Evolutionary conservation across 345 rosid species (phyloP).

Genomic region (Citrus mangshanensis): DNA sequence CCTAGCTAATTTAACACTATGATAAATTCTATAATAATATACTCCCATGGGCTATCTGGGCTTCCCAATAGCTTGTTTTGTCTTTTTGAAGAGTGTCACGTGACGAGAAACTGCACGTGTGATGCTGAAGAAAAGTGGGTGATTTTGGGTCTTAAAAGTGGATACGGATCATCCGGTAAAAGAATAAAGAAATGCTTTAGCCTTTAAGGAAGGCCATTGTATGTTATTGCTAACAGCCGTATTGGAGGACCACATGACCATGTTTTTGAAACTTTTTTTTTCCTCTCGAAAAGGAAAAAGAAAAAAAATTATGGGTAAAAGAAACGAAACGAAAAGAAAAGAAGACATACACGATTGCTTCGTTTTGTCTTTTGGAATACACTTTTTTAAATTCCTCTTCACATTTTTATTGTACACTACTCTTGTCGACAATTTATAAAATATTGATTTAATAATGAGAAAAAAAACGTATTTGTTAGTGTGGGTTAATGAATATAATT

Average conservation of each 20-base stretch:
- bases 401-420: constrained; percentile 17
- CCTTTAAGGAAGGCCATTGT: constrained; percentile 23
- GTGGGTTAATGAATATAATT: too few relatives aligned
- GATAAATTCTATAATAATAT: not conserved
- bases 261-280: not conserved
- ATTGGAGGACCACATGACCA: constrained; percentile 25
- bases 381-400: constrained; percentile 21
- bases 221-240: constrained; percentile 21
- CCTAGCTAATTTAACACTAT: constrained; percentile 18
- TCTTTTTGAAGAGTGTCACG: constrained; percentile 31
- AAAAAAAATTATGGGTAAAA: not conserved
- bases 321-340: constrained; percentile 1
- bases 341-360: constrained; percentile 14
- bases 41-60: not conserved
- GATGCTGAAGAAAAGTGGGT: constrained; percentile 24
- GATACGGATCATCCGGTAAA: constrained; percentile 40
- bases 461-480: too few relatives aligned
- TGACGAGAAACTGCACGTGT: constrained; percentile 38
- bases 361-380: constrained; percentile 18
- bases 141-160: constrained; percentile 32
- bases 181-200: constrained; percentile 15
- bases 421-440: constrained; percentile 12
- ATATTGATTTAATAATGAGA: not conserved
- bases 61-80: constrained; percentile 1
- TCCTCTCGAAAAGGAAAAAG: not conserved